Conservation (phyloP, 257 asterid genomes). For the Solanum sparsipilum region DNA sequence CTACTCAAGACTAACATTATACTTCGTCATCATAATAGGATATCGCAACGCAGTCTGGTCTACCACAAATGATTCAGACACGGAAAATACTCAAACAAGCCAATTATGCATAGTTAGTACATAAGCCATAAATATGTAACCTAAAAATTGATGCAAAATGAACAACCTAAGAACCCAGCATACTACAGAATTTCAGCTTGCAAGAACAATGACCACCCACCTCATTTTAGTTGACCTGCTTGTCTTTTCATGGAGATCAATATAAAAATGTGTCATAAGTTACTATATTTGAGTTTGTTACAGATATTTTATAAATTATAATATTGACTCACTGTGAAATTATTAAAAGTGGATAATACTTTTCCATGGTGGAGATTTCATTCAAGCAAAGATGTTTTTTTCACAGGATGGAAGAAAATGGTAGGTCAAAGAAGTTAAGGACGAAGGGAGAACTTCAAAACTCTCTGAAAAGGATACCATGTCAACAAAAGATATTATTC, state of each 20-base stretch:
- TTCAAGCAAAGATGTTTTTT: background rate
- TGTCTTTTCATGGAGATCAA: background rate
- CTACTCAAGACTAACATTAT: background rate
- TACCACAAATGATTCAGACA: background rate
- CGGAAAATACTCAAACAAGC: background rate
- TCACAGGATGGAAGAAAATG: background rate
- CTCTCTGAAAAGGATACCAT: background rate
- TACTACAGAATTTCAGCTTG: background rate
- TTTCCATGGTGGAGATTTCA: background rate
- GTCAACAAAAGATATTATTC: background rate
- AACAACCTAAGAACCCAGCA: background rate
- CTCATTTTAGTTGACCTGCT: background rate
- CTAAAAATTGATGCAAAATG: background rate
- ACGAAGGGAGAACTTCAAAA: background rate
- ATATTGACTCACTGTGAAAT: background rate
- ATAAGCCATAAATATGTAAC: background rate
- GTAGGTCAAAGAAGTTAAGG: background rate
- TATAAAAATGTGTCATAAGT: background rate
- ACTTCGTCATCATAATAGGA: background rate
- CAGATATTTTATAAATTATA: background rate
- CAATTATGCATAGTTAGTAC: background rate
- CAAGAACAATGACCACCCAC: background rate
- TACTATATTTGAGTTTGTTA: background rate
- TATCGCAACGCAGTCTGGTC: background rate
- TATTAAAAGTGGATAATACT: background rate